phyloP scores from a whole-genome alignment of 2,329 filamentous ascomycete genomes.

The Diaporthe batatas region DNA sequence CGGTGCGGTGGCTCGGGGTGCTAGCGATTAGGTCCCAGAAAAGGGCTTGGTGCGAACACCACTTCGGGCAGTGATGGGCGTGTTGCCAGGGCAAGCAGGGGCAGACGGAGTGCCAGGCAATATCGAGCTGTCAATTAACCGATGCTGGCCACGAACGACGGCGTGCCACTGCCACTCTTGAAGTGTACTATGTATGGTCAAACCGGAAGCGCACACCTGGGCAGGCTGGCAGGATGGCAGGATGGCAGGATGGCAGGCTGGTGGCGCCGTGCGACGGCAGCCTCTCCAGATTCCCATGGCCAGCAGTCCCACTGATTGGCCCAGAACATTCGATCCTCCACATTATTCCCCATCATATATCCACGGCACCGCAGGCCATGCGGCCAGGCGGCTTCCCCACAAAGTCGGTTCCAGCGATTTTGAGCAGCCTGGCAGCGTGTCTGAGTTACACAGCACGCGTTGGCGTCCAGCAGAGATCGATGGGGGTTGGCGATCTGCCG shows the following conservation, averaged over 20 bases:
- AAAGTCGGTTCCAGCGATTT: slow-evolving; percentile 1
- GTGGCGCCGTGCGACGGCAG: slow-evolving; percentile 15
- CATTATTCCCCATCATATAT: slow-evolving; percentile 33
- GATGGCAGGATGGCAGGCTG: background rate
- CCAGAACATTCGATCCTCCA: slow-evolving; percentile 13
- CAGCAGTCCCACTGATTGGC: slow-evolving; percentile 16
- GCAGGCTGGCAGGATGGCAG: too few species aligned
- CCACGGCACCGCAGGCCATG: slow-evolving; percentile 18
- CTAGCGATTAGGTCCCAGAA: slow-evolving; percentile 25
- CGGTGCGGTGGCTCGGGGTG: slow-evolving; percentile 27
- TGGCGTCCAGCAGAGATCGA: slow-evolving; percentile 26
- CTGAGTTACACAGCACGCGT: slow-evolving; percentile 12
- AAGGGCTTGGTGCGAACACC: background rate
- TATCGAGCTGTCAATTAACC: slow-evolving; percentile 37
- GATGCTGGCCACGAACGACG: slow-evolving; percentile 19
- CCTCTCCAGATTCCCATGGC: slow-evolving; percentile 21
- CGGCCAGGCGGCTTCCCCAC: slow-evolving; percentile 12
- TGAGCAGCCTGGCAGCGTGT: background rate
- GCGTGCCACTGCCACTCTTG: slow-evolving; percentile 10
- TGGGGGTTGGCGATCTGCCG: slow-evolving; percentile 14
- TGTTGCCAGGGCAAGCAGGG: slow-evolving; percentile 22
- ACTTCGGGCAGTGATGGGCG: slow-evolving; percentile 23
- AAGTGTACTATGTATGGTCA: slow-evolving; percentile 12
- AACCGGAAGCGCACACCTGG: slow-evolving; percentile 11
- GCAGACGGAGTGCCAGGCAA: slow-evolving; percentile 36